Evolutionary conservation across 352 stramenopile genomes (phyloP).

Genomic region (Pythium guiyangense): DNA sequence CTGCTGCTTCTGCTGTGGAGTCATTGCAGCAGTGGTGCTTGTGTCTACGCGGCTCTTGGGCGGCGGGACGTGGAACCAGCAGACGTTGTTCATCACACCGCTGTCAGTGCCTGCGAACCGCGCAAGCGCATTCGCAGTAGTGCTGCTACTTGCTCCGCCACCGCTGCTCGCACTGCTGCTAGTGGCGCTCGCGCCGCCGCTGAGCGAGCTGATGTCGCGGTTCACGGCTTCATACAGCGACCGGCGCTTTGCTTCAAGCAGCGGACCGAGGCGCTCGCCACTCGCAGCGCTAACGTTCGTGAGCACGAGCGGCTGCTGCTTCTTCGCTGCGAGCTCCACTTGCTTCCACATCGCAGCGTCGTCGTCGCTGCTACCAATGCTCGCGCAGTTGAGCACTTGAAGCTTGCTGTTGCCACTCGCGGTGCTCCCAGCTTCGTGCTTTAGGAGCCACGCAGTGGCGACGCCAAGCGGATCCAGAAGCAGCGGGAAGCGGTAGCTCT

Average conservation of each 20-base stretch:
- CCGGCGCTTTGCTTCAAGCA: slow-evolving; percentile 46
- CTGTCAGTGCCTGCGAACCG: not conserved
- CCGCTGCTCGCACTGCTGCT: not conserved
- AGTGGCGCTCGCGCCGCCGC: slow-evolving; percentile 9
- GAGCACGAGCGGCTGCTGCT: slow-evolving; percentile 37
- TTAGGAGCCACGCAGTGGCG: slow-evolving; percentile 46
- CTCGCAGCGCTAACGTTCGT: slow-evolving; percentile 26
- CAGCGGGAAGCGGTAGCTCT: slow-evolving; percentile 42
- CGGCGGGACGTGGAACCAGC: slow-evolving; percentile 10
- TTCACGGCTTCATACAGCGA: slow-evolving; percentile 43
- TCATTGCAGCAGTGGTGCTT: not conserved
- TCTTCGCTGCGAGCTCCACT: slow-evolving; percentile 31
- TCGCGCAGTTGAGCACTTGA: slow-evolving; percentile 4
- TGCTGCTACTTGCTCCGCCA: not conserved
- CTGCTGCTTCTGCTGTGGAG: not conserved
- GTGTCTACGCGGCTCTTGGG: not conserved
- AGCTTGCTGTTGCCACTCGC: not conserved
- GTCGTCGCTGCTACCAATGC: slow-evolving; percentile 11
- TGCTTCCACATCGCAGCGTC: slow-evolving; percentile 30
- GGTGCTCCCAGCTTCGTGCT: slow-evolving; percentile 16
- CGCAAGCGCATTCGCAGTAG: not conserved
- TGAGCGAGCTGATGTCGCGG: slow-evolving; percentile 26
- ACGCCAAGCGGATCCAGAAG: slow-evolving; percentile 61
- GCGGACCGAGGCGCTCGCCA: slow-evolving; percentile 22
- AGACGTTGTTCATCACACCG: not conserved